Base-by-base conservation (phyloP, 768 basidiomycete species). In the Baorangia bicolor region DNA sequence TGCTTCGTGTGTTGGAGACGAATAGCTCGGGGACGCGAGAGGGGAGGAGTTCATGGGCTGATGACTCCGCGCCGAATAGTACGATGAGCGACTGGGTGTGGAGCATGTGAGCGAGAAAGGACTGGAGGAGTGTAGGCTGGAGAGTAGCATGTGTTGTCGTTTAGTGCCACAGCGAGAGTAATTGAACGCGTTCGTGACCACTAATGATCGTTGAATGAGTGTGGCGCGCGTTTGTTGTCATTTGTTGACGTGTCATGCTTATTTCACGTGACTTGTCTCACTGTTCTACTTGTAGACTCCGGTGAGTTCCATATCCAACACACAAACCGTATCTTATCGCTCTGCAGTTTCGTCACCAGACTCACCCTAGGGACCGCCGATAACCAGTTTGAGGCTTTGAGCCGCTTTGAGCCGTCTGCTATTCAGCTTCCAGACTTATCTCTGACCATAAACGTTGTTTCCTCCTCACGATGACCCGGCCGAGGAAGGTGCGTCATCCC, bases 31-130 rank as follows among this genome's bases (percentile, higher is more conserved):
- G 27, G 78, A 77, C 0, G 77, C 80, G 5, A 85, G 75, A 0
- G 83, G 84, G 0, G 84, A 86, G 0, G 84, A 81, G 50, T 73
- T 77, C 5, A 70, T 31, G 2, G 79, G 81, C 23, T 67, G 66
- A 39, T 72, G 63, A 35, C 57, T 72, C 25, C 68, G 68, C 5
- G 66, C 60, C 1, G 64, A 64, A 14, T 65, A 62, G 20, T 73
- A 68, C 1, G 72, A 67, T 2, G 68, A 66, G 18, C 70, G 66
- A 30, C 68, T 69, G 0, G 78, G 78, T 0, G 79, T 78, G 5
- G 75, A 72, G 0, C 73, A 77, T 34, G 60, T 51, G 28, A 55
- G 46, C 7, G 63, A 61, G 9, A 66, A 51, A 10, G 74, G 72
- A 44, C 69, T 74, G 10, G 74, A 74, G 4, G 62, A 60, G 35